Evolutionary conservation across 768 basidiomycete species (phyloP), one percentile per base, ranked within the genome.

Genomic region (Ramaria rubella): DNA sequence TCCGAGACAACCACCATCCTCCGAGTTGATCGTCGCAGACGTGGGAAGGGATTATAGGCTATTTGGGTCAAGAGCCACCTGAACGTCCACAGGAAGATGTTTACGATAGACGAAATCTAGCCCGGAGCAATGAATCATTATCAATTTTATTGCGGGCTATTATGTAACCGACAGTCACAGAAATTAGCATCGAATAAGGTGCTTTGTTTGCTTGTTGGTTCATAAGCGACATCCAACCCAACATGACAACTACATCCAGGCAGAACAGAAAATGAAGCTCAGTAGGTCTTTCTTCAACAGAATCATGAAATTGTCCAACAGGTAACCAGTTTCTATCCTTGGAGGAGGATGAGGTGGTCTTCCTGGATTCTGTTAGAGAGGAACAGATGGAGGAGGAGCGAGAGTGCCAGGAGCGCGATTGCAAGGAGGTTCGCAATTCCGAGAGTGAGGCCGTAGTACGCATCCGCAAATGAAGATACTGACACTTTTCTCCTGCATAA

Each of bases 201-300:
- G 68, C 68, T 75, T 67, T 55, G 30, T 55, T 30, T 26, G 23
- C 27, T 36, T 4, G 4, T 14, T 6, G 50, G 17, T 52, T 30
- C 48, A 30, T 44, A 52, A 42, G 65, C 53, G 42, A 64, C 49
- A 67, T 59, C 61, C 85, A 64, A 89, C 88, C 61, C 91, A 92
- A 69, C 89, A 93, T 71, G 90, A 93, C 69, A 88, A 93, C 81
- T 93, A 88, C n/a, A n/a, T n/a, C n/a, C n/a, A n/a, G n/a, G n/a
- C n/a, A 87, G 90, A 93, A 67, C 87, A 90, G 68, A 87, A 87
- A 67, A 89, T 82, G 59, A 91, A 90, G 68, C 80, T 93, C 71
- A 77, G 70, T 71, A 56, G 23, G 65, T 58, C n/a, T 17, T 26
- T 34, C 12, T 30, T 40, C 42, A 5, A n/a, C n/a, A n/a, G n/a